Evolutionary conservation across 257 asterid genomes (phyloP).

Genomic region (Capsicum baccatum): DNA sequence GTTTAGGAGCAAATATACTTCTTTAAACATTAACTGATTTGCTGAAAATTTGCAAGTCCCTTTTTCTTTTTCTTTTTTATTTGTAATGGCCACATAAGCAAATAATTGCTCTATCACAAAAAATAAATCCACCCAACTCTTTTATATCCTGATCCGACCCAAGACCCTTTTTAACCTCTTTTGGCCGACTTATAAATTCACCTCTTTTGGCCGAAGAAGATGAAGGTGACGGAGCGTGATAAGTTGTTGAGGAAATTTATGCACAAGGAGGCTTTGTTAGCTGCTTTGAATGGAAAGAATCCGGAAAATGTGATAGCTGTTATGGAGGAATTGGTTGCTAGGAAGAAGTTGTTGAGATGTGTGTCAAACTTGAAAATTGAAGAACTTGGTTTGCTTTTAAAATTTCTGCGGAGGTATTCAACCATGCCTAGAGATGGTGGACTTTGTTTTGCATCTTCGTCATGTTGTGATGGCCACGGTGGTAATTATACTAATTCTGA

Average conservation of each 20-base stretch:
- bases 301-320: conserved; percentile 81
- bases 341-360: conserved; percentile 74
- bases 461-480: background rate
- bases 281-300: conserved; percentile 61
- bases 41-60: no score
- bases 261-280: conserved; percentile 82
- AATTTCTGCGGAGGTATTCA: conserved; percentile 73
- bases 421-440: conserved; percentile 57
- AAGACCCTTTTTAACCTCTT: no score
- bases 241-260: conserved; percentile 76
- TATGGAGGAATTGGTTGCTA: conserved; percentile 87
- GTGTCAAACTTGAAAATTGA: conserved; percentile 65
- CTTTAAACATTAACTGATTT: no score
- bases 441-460: background rate
- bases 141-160: no score
- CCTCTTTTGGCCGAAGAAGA: conserved; percentile 50
- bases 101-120: no score
- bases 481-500: background rate
- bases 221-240: conserved; percentile 75
- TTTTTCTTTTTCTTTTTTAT: no score
- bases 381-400: conserved; percentile 70
- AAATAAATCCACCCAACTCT: no score
- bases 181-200: conserved; percentile 30
- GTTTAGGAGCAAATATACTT: no score
- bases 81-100: no score